Percentiles rank a stretch among this genome's conserved stretches.
Conservation (phyloP, 768 basidiomycete species). For the Lentinula boryana region DNA sequence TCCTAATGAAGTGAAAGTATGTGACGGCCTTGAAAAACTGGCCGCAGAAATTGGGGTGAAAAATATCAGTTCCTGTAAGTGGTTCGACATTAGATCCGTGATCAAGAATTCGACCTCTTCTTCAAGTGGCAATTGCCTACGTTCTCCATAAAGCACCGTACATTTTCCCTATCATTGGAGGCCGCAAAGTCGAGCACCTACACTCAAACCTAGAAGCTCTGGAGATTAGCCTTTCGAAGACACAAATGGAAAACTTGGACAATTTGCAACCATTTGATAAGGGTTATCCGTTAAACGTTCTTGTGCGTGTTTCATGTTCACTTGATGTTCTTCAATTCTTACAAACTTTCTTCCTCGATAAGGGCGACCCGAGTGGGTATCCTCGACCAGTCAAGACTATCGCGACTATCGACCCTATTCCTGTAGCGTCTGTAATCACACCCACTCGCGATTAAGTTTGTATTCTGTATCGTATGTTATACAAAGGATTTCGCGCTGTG, state of each 20-base stretch:
- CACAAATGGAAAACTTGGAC: slow-evolving; percentile 31
- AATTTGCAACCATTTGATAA: slow-evolving; percentile 25
- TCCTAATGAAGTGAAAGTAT: slow-evolving; percentile 35
- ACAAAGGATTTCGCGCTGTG: too few relatives aligned
- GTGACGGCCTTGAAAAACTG: slow-evolving; percentile 41
- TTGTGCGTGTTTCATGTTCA: background rate
- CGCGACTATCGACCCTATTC: background rate
- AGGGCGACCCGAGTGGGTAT: slow-evolving; percentile 1
- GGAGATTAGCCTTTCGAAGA: slow-evolving; percentile 26
- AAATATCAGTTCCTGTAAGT: slow-evolving; percentile 39
- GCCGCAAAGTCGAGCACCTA: slow-evolving; percentile 34
- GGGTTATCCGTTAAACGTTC: slow-evolving; percentile 27
- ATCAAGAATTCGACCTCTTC: background rate
- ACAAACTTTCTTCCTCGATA: background rate
- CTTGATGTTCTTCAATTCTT: too few relatives aligned
- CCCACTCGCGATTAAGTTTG: background rate
- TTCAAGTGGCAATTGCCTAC: slow-evolving; percentile 33
- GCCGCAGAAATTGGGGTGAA: slow-evolving; percentile 46
- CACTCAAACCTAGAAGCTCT: slow-evolving; percentile 33
- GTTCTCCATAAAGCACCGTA: slow-evolving; percentile 19
- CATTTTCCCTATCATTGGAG: slow-evolving; percentile 14
- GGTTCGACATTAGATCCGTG: background rate
- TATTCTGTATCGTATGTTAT: background rate
- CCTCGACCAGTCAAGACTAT: slow-evolving; percentile 1
- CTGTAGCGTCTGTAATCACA: background rate